A percentile compares a stretch with the other conserved stretches of the same genome.
Conservation (phyloP, 2,329 filamentous ascomycete species). For the Hymenoscyphus repandus region DNA sequence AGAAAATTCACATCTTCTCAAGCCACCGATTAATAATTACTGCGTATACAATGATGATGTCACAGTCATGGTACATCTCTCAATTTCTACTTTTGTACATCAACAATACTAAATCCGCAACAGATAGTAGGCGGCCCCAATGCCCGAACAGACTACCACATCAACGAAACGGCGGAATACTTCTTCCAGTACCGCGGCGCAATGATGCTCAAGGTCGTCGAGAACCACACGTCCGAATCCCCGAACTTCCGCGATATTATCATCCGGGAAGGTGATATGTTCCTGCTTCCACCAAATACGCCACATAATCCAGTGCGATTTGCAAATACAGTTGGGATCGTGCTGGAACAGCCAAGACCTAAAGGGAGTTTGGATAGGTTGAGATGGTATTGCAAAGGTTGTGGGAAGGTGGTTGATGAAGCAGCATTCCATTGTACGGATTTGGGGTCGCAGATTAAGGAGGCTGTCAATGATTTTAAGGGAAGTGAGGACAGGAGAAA, state of each 20-base stretch:
- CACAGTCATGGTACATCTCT: slow-evolving; percentile 65
- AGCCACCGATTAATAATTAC: slow-evolving; percentile 96
- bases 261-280: slow-evolving; percentile 91
- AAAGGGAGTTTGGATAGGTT: slow-evolving; percentile 67
- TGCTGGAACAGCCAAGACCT: slow-evolving; percentile 80
- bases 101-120: neutral
- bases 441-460: slow-evolving; percentile 90
- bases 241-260: slow-evolving; percentile 70
- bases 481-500: slow-evolving; percentile 62
- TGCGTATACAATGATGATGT: slow-evolving; percentile 86
- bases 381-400: slow-evolving; percentile 82
- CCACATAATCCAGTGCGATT: slow-evolving; percentile 95
- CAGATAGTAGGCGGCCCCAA: slow-evolving; percentile 94
- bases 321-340: slow-evolving; percentile 86
- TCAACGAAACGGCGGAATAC: slow-evolving; percentile 94
- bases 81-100: neutral
- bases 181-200: slow-evolving; percentile 95
- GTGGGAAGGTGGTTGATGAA: slow-evolving; percentile 74
- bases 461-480: slow-evolving; percentile 78
- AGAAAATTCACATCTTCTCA: slow-evolving; percentile 75
- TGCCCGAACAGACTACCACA: slow-evolving; percentile 94
- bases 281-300: slow-evolving; percentile 87
- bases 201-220: slow-evolving; percentile 91
- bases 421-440: slow-evolving; percentile 83
- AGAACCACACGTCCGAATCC: slow-evolving; percentile 42